A percentile compares a stretch with the other conserved stretches of the same genome.
These are phyloP conservation scores for Backusella parvicylindrica DNA, from an alignment of 192 early-diverging fungal species.

Conservation along the genomic window DNA sequence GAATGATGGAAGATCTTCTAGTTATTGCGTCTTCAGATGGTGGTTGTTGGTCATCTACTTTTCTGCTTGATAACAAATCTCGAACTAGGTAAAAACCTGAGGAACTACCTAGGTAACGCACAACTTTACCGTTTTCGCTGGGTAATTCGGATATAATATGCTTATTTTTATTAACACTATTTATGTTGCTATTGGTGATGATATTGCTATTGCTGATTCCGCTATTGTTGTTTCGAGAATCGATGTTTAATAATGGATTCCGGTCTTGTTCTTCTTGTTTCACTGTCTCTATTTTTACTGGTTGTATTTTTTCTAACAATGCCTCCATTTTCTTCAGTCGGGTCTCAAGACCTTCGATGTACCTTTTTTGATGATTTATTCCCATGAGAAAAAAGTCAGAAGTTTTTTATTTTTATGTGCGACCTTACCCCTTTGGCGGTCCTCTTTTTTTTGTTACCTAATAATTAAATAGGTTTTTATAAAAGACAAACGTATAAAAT, in stretches of 20 bases:
- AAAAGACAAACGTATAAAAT: neutral
- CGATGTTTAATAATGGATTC: neutral
- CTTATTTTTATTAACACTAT: neutral
- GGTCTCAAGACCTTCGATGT: constrained; percentile 29
- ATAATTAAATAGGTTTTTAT: neutral
- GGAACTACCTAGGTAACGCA: constrained; percentile 27
- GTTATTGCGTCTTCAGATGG: neutral
- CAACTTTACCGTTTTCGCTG: constrained; percentile 10
- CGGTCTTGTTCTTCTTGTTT: neutral
- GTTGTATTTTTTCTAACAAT: constrained; percentile 16
- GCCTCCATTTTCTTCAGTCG: constrained; percentile 27
- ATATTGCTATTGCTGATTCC: neutral
- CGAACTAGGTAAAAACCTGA: constrained; percentile 29
- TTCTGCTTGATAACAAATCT: constrained; percentile 8
- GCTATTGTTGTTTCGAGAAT: neutral
- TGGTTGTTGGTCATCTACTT: neutral
- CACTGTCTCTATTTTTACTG: neutral
- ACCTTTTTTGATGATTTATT: constrained; percentile 3
- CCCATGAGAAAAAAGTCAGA: constrained; percentile 4
- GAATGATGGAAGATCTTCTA: neutral
- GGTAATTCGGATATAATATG: neutral
- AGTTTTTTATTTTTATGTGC: neutral
- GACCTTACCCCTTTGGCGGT: constrained; percentile 31
- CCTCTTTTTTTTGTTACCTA: constrained; percentile 27
- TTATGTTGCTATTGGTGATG: neutral